Base-by-base conservation (phyloP, 2,329 filamentous ascomycete genomes). In the Pyricularia pennisetigena region DNA sequence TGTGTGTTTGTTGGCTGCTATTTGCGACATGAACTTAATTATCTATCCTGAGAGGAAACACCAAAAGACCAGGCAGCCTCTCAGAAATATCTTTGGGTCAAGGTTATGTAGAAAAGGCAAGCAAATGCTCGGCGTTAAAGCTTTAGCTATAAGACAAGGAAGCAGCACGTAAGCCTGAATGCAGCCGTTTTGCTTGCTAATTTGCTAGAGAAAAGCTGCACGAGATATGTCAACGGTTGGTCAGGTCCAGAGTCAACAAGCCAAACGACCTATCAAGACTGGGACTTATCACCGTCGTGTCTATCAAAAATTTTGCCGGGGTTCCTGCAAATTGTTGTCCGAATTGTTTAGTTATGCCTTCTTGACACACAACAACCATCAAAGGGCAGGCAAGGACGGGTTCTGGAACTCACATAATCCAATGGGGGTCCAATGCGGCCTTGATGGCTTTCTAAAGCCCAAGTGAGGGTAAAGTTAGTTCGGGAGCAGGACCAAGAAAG, bases 291-390 rank as follows among this genome's bases (percentile, higher is more conserved):
- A 16, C 59, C 59, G 59, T 62, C 57, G 16, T 74, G 82, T 23
- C 86, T 80, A 72, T 96, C 91, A 78, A 97, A 93, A 71, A 97
- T 94, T 81, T 97, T 97, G 1, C 93, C 93, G 0, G 93, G 93
- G 72, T 97, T 97, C 74, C 76, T 78, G 69, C 26, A 16, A 5
- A 54, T 10, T 12, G n/a, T 54, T 54, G 35, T 61, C 3, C 10
- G n/a, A 12, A 61, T 24, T 61, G 57, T 61, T 24, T 26, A 26
- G 23, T 61, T 61, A 14, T 23, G n/a, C 23, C 57, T 12, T 12
- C 10, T 26, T 61, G 32, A 35, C 2, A 14, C 10, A 14, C 2
- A 35, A 35, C 57, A 61, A 14, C n/a, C 24, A 16, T 12, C 0
- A 29, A 16, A 30, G 4, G n/a, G 20, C 23, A 10, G 66, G 49